Conservation (phyloP, 305 asterid genomes). For the Nicotiana rustica region DNA sequence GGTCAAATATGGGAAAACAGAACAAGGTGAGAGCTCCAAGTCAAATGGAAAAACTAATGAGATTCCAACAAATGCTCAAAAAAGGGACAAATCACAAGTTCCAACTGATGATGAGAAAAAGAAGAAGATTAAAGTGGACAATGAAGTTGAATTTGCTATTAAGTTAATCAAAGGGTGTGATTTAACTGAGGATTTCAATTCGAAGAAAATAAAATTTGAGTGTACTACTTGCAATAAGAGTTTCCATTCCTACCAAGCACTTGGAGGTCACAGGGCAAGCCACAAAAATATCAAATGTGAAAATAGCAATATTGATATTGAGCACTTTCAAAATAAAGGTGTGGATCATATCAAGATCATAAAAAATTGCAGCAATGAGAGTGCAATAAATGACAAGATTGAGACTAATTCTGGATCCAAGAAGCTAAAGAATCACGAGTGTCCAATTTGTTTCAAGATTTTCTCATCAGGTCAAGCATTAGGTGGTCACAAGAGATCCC, state of each 20-base stretch:
- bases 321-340: conserved; percentile 34
- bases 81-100: conserved; percentile 37
- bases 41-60: conserved; percentile 26
- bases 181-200: no score
- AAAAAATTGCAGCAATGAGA: conserved; percentile 36
- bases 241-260: conserved; percentile 42
- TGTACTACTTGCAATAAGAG: conserved; percentile 37
- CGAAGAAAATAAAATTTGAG: conserved; percentile 31
- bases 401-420: conserved; percentile 42
- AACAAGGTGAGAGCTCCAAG: conserved; percentile 36
- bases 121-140: conserved; percentile 34
- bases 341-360: conserved; percentile 38
- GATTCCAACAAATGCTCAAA: conserved; percentile 42
- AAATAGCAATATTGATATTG: conserved; percentile 55
- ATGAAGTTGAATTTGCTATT: conserved; percentile 44
- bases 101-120: conserved; percentile 36
- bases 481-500: conserved; percentile 94
- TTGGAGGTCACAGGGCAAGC: conserved; percentile 42
- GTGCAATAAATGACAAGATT: conserved; percentile 30
- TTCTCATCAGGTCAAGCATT: conserved; percentile 86
- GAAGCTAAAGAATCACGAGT: conserved; percentile 59
- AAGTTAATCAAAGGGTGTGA: conserved; percentile 37
- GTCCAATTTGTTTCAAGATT: conserved; percentile 80
- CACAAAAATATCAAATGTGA: conserved; percentile 58
- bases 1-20: conserved; percentile 37